A percentile compares a stretch with the other conserved stretches of the same genome.
phyloP scores from a whole-genome alignment of 768 basidiomycete genomes.

The Trametes sanguinea region DNA sequence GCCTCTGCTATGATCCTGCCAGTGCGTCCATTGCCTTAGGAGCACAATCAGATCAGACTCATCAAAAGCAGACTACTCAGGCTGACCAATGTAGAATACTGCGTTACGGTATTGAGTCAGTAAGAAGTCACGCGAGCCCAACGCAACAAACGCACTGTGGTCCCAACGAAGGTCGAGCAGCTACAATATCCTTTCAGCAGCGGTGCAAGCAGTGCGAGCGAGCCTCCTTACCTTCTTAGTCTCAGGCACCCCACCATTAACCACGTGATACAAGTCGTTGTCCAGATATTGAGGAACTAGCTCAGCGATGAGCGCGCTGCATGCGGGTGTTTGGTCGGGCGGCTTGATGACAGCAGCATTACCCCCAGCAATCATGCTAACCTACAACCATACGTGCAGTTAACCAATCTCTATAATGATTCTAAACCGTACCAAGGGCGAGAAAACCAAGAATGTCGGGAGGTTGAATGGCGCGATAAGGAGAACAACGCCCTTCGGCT shows the following conservation, averaged over 20 bases:
- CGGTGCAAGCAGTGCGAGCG: not conserved
- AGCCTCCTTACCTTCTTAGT: conserved; percentile 48
- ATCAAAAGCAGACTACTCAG: too few relatives aligned
- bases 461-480: conserved; percentile 79
- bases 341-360: conserved; percentile 72
- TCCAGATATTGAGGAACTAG: conserved; percentile 78
- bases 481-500: conserved; percentile 73
- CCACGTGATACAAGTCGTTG: conserved; percentile 56
- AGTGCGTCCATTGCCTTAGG: conserved; percentile 44
- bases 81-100: conserved; percentile 61
- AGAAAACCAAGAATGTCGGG: conserved; percentile 59
- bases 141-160: conserved; percentile 39
- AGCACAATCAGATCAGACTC: conserved; percentile 19
- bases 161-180: conserved; percentile 65
- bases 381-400: conserved; percentile 10
- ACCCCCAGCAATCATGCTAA: conserved; percentile 77
- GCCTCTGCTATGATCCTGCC: conserved; percentile 68
- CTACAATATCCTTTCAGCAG: not conserved
- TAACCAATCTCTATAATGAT: not conserved
- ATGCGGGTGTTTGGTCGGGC: conserved; percentile 63
- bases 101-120: not conserved
- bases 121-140: not conserved
- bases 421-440: conserved; percentile 52
- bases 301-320: conserved; percentile 60
- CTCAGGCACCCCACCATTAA: conserved; percentile 68